phyloP scores from a whole-genome alignment of 1,284 basidiomycete genomes.

The Papiliotrema flavescens region DNA sequence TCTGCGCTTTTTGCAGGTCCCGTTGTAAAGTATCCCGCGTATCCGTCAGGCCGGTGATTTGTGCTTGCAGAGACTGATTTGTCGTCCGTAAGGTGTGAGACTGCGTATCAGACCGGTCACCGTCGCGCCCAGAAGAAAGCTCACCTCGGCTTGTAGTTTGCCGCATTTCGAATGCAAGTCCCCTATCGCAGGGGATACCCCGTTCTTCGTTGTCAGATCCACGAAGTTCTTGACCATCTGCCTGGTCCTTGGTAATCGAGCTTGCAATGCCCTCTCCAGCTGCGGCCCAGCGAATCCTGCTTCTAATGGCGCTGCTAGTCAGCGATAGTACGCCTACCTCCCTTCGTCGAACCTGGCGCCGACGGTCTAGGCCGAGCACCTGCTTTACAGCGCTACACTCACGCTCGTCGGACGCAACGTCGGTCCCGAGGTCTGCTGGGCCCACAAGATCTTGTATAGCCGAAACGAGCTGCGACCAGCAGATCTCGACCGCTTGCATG shows the following conservation, averaged over 20 bases:
- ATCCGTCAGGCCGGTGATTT: conserved; percentile 57
- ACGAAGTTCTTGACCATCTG: conserved; percentile 30
- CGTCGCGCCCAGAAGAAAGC: neutral
- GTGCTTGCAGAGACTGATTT: conserved; percentile 58
- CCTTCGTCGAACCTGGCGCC: too few relatives aligned
- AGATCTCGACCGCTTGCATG: conserved; percentile 76
- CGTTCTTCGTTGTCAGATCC: conserved; percentile 20
- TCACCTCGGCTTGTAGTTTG: conserved; percentile 36
- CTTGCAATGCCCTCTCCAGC: conserved; percentile 29
- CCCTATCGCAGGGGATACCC: conserved; percentile 15
- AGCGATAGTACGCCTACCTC: neutral
- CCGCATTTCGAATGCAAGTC: conserved; percentile 28
- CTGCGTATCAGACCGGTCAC: conserved; percentile 10
- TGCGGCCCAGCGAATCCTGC: conserved; percentile 21
- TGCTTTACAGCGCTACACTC: too few relatives aligned
- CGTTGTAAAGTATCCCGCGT: conserved; percentile 58
- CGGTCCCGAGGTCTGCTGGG: neutral
- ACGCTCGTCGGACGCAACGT: neutral
- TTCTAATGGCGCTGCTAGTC: conserved; percentile 27
- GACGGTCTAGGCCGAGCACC: too few relatives aligned
- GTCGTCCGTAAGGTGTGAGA: conserved; percentile 49
- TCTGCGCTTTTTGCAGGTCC: conserved; percentile 63
- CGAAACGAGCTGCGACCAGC: conserved; percentile 66
- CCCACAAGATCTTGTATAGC: conserved; percentile 33
- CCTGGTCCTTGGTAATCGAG: conserved; percentile 31